phyloP scores from a whole-genome alignment of 2,329 filamentous ascomycete genomes.

The Clonostachys rosea region DNA sequence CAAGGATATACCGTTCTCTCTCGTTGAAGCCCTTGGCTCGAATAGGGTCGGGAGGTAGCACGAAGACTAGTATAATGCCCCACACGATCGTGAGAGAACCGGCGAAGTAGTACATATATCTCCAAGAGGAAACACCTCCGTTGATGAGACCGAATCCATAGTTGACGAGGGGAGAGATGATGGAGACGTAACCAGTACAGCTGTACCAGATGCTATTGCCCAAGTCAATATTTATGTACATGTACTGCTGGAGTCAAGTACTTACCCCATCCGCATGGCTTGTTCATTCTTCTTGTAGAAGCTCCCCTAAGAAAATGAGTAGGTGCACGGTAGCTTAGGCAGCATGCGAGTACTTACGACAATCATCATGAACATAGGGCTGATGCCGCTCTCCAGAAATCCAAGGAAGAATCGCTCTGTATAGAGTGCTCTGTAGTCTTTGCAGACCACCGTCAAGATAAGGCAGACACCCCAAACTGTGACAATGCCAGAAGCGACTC shows the following conservation, averaged over 20 bases:
- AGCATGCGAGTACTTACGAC: conserved; percentile 8
- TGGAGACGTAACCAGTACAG: conserved; percentile 14
- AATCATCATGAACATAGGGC: conserved; percentile 41
- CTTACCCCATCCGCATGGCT: too few relatives aligned
- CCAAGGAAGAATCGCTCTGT: conserved; percentile 35
- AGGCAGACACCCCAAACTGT: conserved; percentile 24
- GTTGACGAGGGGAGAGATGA: conserved; percentile 33
- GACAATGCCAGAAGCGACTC: conserved; percentile 17
- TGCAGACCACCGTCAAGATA: conserved; percentile 29
- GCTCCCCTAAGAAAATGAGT: too few relatives aligned
- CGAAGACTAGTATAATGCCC: conserved; percentile 30
- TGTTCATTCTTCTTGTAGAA: too few relatives aligned
- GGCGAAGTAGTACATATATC: conserved; percentile 44
- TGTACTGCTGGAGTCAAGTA: conserved; percentile 17
- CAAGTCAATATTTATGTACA: conserved; percentile 31
- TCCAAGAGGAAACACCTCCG: conserved; percentile 29
- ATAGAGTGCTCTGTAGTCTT: conserved; percentile 30
- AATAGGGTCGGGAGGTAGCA: conserved; percentile 31
- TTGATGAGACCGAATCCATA: conserved; percentile 45
- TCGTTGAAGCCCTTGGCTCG: conserved; percentile 2
- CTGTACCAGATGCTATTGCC: conserved; percentile 24
- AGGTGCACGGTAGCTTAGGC: too few relatives aligned
- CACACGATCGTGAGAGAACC: conserved; percentile 37
- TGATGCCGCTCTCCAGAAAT: conserved; percentile 35
- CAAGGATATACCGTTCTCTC: conserved; percentile 30